Base-by-base conservation (phyloP, 108 stramenopile species). In the Cyclostephanos tholiformis region DNA sequence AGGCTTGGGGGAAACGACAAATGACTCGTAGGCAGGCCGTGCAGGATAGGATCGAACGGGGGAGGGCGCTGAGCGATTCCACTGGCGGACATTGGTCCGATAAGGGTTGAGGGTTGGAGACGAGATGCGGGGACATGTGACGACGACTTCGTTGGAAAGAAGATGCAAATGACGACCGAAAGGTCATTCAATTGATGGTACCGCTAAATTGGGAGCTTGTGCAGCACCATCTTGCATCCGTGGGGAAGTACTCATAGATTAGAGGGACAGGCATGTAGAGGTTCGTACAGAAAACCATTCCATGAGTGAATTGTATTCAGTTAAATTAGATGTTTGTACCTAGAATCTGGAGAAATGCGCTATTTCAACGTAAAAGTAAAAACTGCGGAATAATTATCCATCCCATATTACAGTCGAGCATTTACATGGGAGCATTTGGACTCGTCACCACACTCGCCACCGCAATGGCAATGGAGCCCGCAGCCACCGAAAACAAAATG, bases 51-150 rank as follows among this genome's bases (percentile, higher is more conserved):
- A 71, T 79, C 51, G 51, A 79, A 64, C 52, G 60, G 23, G 80
- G 81, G 12, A 75, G 76, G 56, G 88, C 89, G 6, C 66, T 93
- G 27, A 86, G 76, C 63, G 85, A 89, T 79, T 74, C 86, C 43
- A 89, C 89, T 72, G 88, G 89, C 12, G 93, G 93, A 36, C 79
- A 85, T 55, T 93, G 91, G 91, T 65, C 79, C 38, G 59, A 82
- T 22, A 77, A 82, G 35, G 52, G 27, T 7, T 29, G 23, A 26
- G 13, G 26, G n/a, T n/a, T 25, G 26, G 41, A 41, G 41, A 12
- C 9, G 8, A 41, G 41, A 41, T 41, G 41, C 36, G 12, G 41
- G 8, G n/a, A n/a, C n/a, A n/a, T 10, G 41, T 41, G 41, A 10
- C 41, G n/a, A n/a, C n/a, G n/a, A n/a, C n/a, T n/a, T n/a, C n/a